These are phyloP conservation scores for Trebouxia gelatinosa DNA, from an alignment of 163 green algal genomes.

Conservation along the genomic window DNA sequence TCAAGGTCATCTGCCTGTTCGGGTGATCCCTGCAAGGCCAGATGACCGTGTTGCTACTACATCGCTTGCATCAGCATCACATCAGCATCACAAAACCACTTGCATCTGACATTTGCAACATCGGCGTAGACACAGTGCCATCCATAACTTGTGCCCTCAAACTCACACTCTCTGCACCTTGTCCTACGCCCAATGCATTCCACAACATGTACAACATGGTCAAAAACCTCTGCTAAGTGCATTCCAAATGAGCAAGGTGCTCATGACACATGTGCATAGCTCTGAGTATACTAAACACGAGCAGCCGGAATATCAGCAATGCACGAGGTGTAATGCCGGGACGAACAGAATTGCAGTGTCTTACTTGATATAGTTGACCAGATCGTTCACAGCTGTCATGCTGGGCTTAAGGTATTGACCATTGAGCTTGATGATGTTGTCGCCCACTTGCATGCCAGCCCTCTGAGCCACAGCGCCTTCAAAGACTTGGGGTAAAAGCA, in stretches of 20 bases:
- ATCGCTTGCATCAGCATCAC: background rate
- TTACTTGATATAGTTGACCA: slow-evolving; percentile 78
- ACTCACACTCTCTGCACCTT: no score
- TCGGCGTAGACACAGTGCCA: no score
- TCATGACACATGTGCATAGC: no score
- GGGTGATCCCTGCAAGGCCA: slow-evolving; percentile 45
- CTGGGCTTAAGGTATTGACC: slow-evolving; percentile 53
- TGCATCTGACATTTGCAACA: background rate
- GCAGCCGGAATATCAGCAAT: no score
- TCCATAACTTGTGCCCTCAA: no score
- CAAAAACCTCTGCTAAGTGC: no score
- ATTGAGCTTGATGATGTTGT: slow-evolving; percentile 81
- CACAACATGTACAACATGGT: background rate
- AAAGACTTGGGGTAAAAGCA: slow-evolving; percentile 67
- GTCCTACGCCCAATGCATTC: background rate
- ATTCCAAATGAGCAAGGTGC: no score
- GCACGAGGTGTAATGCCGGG: no score
- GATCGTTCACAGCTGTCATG: slow-evolving; percentile 52
- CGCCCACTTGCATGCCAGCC: slow-evolving; percentile 75
- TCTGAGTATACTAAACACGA: no score
- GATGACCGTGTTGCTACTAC: background rate
- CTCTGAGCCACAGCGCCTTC: slow-evolving; percentile 56
- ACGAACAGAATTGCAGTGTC: no score
- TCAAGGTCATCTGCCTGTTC: slow-evolving; percentile 44
- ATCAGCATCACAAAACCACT: background rate